Evolutionary conservation across 352 stramenopile species (phyloP).

Genomic region (Phytophthora sojae): DNA sequence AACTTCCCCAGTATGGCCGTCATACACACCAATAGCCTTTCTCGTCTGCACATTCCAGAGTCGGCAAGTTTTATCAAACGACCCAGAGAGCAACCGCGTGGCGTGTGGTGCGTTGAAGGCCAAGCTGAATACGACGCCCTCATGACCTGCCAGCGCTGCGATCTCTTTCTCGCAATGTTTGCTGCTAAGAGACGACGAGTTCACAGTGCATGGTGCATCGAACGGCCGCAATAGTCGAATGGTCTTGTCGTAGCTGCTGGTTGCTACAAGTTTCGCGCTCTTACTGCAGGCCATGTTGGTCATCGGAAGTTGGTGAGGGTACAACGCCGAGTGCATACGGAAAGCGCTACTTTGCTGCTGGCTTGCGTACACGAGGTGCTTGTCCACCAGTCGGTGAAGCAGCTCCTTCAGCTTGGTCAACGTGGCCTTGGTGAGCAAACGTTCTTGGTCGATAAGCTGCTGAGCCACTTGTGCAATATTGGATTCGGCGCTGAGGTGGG

Average conservation of each 20-base stretch:
- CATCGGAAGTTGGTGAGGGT: conserved; percentile 68
- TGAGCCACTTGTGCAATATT: conserved; percentile 63
- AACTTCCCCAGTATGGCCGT: conserved; percentile 67
- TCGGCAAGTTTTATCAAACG: conserved; percentile 83
- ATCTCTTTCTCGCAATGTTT: conserved; percentile 38
- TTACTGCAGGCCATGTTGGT: conserved; percentile 83
- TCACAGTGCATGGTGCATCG: background rate
- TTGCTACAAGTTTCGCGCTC: conserved; percentile 64
- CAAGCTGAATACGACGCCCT: conserved; percentile 73
- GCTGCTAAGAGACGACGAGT: background rate
- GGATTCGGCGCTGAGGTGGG: conserved; percentile 71
- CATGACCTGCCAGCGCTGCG: conserved; percentile 59
- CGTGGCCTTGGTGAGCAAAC: conserved; percentile 56
- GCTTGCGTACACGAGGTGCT: conserved; percentile 55
- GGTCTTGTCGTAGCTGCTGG: conserved; percentile 80
- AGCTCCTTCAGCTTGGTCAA: conserved; percentile 62
- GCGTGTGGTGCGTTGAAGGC: conserved; percentile 66
- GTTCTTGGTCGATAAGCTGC: conserved; percentile 66
- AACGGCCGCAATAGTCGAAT: conserved; percentile 60
- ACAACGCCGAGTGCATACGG: conserved; percentile 48
- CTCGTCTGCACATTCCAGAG: conserved; percentile 65
- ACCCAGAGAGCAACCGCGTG: conserved; percentile 65
- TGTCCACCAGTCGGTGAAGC: conserved; percentile 76
- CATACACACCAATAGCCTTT: conserved; percentile 48
- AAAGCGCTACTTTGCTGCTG: conserved; percentile 37